phyloP scores from a whole-genome alignment of 2,329 filamentous ascomycete genomes.

The Clonostachys solani region DNA sequence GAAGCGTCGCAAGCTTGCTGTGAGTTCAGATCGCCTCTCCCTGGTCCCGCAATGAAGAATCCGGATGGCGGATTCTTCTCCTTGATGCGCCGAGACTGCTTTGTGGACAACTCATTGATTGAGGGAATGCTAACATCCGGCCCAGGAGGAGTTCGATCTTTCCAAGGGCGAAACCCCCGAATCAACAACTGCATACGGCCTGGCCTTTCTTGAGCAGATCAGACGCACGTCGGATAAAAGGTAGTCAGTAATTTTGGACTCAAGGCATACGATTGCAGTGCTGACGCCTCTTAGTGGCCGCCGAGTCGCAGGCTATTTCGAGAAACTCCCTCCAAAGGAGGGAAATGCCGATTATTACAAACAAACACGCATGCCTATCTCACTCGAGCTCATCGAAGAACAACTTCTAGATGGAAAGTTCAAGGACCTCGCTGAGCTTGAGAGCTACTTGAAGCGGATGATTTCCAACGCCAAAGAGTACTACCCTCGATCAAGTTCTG shows the following conservation, averaged over 20 bases:
- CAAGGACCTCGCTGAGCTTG: slow-evolving; percentile 65
- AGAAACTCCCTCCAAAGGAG: slow-evolving; percentile 62
- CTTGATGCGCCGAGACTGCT: background rate
- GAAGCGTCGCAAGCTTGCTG: slow-evolving; percentile 49
- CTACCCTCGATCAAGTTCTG: slow-evolving; percentile 67
- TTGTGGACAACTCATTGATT: slow-evolving; percentile 5
- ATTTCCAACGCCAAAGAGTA: slow-evolving; percentile 84
- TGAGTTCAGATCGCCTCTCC: slow-evolving; percentile 14
- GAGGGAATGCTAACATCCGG: slow-evolving; percentile 15
- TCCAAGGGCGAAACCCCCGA: slow-evolving; percentile 57
- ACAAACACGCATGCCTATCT: slow-evolving; percentile 72
- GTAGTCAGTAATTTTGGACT: slow-evolving; percentile 36
- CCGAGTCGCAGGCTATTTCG: slow-evolving; percentile 70
- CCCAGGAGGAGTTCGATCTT: slow-evolving; percentile 35
- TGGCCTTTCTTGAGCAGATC: slow-evolving; percentile 71
- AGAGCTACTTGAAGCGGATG: slow-evolving; percentile 85
- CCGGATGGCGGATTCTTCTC: too few species aligned
- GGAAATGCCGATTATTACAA: slow-evolving; percentile 73
- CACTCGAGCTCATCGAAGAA: slow-evolving; percentile 70
- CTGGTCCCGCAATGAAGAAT: too few species aligned
- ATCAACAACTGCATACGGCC: slow-evolving; percentile 66
- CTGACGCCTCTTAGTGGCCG: slow-evolving; percentile 54
- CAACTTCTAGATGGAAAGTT: slow-evolving; percentile 70
- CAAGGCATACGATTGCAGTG: background rate
- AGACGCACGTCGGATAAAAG: slow-evolving; percentile 76